Base-by-base conservation (phyloP, 2,329 filamentous ascomycete genomes). In the Akanthomyces dipterigenus region DNA sequence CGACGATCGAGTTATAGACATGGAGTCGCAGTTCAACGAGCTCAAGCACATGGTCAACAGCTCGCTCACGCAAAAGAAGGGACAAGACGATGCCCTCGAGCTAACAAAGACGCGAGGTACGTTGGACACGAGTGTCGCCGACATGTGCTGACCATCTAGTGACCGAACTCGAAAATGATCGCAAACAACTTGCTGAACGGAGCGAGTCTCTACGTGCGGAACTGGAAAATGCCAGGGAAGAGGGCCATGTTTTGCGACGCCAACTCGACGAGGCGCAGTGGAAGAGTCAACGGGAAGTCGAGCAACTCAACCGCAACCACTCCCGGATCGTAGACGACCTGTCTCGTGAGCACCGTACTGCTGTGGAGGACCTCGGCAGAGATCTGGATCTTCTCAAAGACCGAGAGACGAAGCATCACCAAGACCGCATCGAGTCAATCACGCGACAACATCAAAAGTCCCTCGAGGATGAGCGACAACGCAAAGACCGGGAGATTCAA, bases 91-190 rank as follows among this genome's bases (percentile, higher is more conserved):
- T 64, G 84, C 87, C 0, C 80, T 96, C 50, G 85, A 88, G 18
- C 68, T 90, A 11, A 88, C 90, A 65, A 96, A 93, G 70, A 82
- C 80, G 56, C 84, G 87, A 81, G 85, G 91, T 95, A 79, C 66
- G 61, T 40, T 76, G 58, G 20, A 61, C 62, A 68, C 42, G 61
- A 62, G 18, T 51, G 66, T 54, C 20, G 59, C 61, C 11, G 36
- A 16, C 38, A 38, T 12, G 7, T 42, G 40, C 64, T 70, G 50
- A 70, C 49, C 7, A 0, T 14, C 34, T 60, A 85, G 82, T 78
- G 50, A 71, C 73, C 45, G 77, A 79, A 36, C 73, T 85, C 5
- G 81, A 85, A 63, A 69, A 72, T 1, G 77, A 83, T 55, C 76
- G 78, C 38, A 72, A 76, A 38, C 76, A 74, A 9, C 69, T 84